These are phyloP conservation scores for Aspergillus wentii DNA, from an alignment of 495 filamentous ascomycete genomes.

Conservation along the genomic window DNA sequence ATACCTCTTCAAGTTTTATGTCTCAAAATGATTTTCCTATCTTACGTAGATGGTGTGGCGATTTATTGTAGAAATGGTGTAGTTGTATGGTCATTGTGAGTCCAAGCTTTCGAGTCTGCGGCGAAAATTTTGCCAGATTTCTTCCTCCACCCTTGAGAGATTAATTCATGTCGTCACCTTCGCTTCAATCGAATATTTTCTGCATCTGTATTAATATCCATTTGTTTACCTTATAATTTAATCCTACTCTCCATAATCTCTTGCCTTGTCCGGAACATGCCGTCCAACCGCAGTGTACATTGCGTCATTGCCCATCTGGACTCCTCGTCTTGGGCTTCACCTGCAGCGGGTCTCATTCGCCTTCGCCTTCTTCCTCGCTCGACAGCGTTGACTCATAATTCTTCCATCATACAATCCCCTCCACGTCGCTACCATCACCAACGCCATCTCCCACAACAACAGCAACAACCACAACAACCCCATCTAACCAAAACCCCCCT, in stretches of 20 bases:
- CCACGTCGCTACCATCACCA: constrained; percentile 3
- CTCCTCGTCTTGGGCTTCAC: constrained; percentile 14
- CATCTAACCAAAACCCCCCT: constrained; percentile 2
- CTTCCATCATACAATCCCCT: constrained; percentile 1
- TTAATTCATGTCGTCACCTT: no score
- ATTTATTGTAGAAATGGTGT: no score
- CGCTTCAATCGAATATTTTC: no score
- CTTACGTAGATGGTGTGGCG: constrained; percentile 15
- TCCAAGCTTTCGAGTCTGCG: no score
- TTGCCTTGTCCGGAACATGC: no score
- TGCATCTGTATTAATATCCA: no score
- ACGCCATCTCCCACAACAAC: constrained; percentile 12
- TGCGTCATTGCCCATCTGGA: constrained; percentile 40
- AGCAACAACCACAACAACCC: background rate
- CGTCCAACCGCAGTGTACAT: constrained; percentile 17
- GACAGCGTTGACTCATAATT: background rate
- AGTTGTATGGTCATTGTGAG: no score
- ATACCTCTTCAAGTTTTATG: constrained; percentile 28
- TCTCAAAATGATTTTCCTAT: no score
- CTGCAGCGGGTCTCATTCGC: constrained; percentile 11
- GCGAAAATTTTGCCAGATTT: no score
- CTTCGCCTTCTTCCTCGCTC: constrained; percentile 1
- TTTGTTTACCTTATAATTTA: no score
- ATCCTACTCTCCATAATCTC: no score
- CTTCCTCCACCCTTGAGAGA: no score